Evolutionary conservation across 148 eudicot species (phyloP), one percentile per base, ranked within the genome.

Genomic region (Linanthus parryae): DNA sequence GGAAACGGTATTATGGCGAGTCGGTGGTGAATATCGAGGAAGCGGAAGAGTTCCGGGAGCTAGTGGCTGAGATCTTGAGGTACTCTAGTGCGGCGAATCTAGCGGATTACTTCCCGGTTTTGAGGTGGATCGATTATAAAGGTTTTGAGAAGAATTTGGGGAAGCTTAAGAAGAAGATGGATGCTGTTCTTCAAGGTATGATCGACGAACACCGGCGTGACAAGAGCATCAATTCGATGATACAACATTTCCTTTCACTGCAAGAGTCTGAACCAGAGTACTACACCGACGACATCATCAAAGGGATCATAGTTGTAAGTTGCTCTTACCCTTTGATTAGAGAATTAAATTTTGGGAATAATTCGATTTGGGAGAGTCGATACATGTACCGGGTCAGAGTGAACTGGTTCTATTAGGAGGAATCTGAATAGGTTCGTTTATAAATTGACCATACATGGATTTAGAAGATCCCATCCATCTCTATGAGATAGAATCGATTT

Each of bases 1-100:
- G 78, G 28, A 77, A 73, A 35, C 51, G 73, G 56, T 77, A 65
- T 52, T 76, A 60, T 37, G 81, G 73, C 1, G 71, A 56, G 13
- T 33, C 51, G 0, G 63, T 30, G 56, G 56, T 1, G 26, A 45
- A 54, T 0, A 8, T 18, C 9, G 73, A 56, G 37, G 59, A 66
- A 33, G 67, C 70, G 14, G 24, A 27, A 41, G 5, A 37, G 66
- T 77, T 77, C 15, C 44, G 18, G 38, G 75, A 69, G 70, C 65
- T 77, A 0, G 67, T 77, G 3, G 21, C 24, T 10, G 73, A 65
- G 56, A 40, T 67, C 1, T n/a, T 37, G 4, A 33, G 31, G 15
- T 8, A 69, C 23, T 30, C 44, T 0, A 67, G 48, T 8, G 48
- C 43, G 0, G 24, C 62, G 27, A 49, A 48, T 23, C 3, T 52